Evolutionary conservation across 495 filamentous ascomycete genomes (phyloP).

Genomic region (Trichoderma gamsii): DNA sequence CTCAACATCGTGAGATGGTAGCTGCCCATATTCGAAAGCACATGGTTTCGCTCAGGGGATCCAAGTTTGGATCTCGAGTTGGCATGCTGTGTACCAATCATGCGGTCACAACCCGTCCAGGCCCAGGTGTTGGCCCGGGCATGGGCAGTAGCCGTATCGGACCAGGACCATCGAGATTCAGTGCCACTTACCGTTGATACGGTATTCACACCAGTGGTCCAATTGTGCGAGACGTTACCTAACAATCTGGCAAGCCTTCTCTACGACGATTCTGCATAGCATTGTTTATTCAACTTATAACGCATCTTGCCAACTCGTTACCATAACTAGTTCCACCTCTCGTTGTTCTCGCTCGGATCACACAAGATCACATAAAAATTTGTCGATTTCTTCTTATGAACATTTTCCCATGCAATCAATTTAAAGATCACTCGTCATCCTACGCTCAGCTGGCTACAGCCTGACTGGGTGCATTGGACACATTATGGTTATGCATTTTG

Average conservation of each 20-base stretch:
- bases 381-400: conserved; percentile 30
- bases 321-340: conserved; percentile 6
- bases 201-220: not conserved
- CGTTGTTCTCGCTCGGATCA: not conserved
- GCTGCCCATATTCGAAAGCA: conserved; percentile 94
- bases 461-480: conserved; percentile 52
- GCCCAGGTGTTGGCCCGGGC: conserved; percentile 63
- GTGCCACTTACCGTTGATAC: conserved; percentile 44
- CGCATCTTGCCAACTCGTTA: conserved; percentile 6
- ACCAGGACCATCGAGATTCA: conserved; percentile 40
- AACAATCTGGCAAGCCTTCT: not conserved
- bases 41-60: conserved; percentile 97
- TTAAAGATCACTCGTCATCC: conserved; percentile 52
- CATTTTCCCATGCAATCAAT: conserved; percentile 51
- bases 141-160: conserved; percentile 50
- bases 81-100: conserved; percentile 99
- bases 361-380: conserved; percentile 21
- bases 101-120: conserved; percentile 73
- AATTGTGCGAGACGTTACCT: not conserved
- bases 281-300: not conserved
- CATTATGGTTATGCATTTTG: conserved; percentile 54
- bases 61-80: conserved; percentile 96
- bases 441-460: conserved; percentile 50
- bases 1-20: conserved; percentile 87
- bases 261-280: not conserved